phyloP scores from a whole-genome alignment of 106 monocot genomes.

The Narthecium ossifragum region DNA sequence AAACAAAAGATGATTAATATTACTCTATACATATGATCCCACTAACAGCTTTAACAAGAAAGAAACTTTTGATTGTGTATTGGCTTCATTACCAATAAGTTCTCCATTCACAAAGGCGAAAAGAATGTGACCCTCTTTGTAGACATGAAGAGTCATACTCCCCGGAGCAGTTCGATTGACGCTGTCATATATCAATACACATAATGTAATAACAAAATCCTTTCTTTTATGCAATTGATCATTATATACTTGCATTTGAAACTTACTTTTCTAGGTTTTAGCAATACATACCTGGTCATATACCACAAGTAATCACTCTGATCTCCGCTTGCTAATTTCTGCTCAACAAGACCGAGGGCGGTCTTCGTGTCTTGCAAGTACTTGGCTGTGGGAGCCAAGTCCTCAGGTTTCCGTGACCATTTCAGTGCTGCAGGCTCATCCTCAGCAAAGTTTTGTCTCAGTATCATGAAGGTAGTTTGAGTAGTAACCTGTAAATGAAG shows the following conservation, averaged over 20 bases:
- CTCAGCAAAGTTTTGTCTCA: conserved; percentile 7
- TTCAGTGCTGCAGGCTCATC: conserved; percentile 5
- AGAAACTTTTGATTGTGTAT: not conserved
- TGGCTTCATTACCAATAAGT: conserved; percentile 9
- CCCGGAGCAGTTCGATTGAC: not conserved
- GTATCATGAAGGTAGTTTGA: conserved; percentile 15
- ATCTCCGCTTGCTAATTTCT: conserved; percentile 13
- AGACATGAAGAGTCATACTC: conserved; percentile 4
- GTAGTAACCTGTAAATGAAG: conserved; percentile 6
- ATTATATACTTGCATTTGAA: too few species aligned
- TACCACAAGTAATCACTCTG: conserved; percentile 34
- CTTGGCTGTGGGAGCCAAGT: not conserved
- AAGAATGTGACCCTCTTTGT: not conserved
- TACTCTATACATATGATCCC: too few species aligned
- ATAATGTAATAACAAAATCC: too few species aligned
- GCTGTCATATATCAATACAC: too few species aligned
- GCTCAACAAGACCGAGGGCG: conserved; percentile 9
- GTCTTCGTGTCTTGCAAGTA: not conserved
- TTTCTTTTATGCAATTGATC: too few species aligned
- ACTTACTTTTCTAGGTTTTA: too few species aligned
- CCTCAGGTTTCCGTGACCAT: conserved; percentile 25
- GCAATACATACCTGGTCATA: conserved; percentile 15
- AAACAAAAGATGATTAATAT: not conserved
- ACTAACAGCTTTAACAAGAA: too few species aligned
- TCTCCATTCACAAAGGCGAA: conserved; percentile 7